Evolutionary conservation across 176 grass and related monocot species (phyloP), one percentile per base, ranked within the genome.

Genomic region (Dactylis glomerata): DNA sequence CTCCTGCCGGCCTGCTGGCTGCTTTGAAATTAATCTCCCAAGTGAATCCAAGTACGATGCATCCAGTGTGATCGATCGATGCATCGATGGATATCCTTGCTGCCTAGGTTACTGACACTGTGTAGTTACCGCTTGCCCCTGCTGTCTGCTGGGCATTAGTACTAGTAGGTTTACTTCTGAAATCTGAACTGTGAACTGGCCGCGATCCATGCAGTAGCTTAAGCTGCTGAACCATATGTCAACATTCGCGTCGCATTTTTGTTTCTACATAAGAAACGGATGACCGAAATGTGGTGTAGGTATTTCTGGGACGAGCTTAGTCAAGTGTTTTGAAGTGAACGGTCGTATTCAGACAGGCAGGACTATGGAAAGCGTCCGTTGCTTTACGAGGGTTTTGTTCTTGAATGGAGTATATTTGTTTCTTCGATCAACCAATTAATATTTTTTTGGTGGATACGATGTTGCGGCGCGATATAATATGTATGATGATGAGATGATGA

Each of bases 21-120:
- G 1, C 52, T 2, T 80, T 49, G 3, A 62, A n/a, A 19, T 24
- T 26, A 23, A 47, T 41, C 27, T 58, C 81, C 30, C 40, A 36
- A 71, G 7, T 28, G 3, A 80, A 80, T 49, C 46, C 41, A 44
- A 38, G 86, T 77, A 87, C 50, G 23, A 55, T n/a, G 4, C 49
- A 51, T 22, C 50, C 5, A 6, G 5, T 37, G 22, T 38, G 50
- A 55, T 55, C 19, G 49, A 52, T 20, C 5, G 3, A 47, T 15
- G 46, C 2, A 24, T 57, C 22, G 54, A 34, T 40, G 37, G 6
- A n/a, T n/a, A n/a, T 62, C 66, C 40, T 27, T 24, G 13, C 9
- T 54, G 58, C 19, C 83, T 52, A 11, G 11, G 44, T 44, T 22
- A 55, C 54, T 9, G 54, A 10, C 24, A 17, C 26, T 50, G 7